phyloP scores from a whole-genome alignment of 129 eudicot genomes.

The Helichrysum umbraculigerum region DNA sequence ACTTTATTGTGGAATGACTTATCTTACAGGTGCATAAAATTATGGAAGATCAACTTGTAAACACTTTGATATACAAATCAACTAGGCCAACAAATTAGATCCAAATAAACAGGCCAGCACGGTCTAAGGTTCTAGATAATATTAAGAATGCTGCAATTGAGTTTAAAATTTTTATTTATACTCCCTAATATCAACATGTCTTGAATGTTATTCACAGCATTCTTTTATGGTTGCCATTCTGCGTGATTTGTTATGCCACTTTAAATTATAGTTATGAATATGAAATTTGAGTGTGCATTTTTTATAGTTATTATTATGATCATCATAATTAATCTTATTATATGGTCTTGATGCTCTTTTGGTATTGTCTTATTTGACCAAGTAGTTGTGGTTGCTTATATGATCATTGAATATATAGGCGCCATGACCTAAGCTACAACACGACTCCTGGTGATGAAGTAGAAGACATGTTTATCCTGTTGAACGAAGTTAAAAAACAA shows the following conservation, averaged over 20 bases:
- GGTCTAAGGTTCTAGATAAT: constrained; percentile 14
- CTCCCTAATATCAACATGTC: neutral
- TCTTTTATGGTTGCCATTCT: neutral
- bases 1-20: constrained; percentile 9
- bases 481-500: constrained; percentile 75
- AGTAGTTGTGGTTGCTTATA: neutral
- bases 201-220: neutral
- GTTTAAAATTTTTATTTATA: neutral
- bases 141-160: constrained; percentile 3
- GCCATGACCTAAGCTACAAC: constrained; percentile 68
- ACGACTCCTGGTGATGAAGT: constrained; percentile 94
- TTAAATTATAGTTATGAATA: neutral
- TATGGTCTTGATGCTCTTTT: neutral
- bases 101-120: constrained; percentile 18
- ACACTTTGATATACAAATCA: constrained; percentile 16
- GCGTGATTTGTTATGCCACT: neutral
- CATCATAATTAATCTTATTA: neutral
- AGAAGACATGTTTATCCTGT: constrained; percentile 84
- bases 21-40: constrained; percentile 13
- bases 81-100: constrained; percentile 4
- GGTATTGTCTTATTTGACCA: constrained; percentile 12
- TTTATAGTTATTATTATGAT: neutral
- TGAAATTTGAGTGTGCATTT: neutral
- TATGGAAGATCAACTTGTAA: constrained; percentile 18
- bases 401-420: constrained; percentile 44